Conservation (phyloP, 75 land plant genomes). For the Picea glauca region DNA sequence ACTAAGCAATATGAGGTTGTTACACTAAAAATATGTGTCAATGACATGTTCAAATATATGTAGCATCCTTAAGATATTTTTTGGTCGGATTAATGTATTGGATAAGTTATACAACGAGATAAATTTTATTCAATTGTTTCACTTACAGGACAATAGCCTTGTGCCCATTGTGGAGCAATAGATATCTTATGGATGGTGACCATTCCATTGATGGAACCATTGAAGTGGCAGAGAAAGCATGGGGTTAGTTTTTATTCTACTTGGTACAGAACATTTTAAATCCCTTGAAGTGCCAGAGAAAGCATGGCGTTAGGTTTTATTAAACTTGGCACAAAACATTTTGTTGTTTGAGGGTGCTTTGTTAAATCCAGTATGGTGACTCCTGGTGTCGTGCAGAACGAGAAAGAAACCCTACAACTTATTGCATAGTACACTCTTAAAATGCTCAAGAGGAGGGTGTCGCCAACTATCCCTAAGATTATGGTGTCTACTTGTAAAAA, state of each 20-base stretch:
- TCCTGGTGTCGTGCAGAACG: conserved; percentile 67
- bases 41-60: neutral
- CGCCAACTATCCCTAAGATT: conserved; percentile 90
- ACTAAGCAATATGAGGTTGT: neutral
- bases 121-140: neutral
- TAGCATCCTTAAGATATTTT: neutral
- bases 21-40: neutral
- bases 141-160: conserved; percentile 65
- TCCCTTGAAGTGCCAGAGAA: too few species aligned
- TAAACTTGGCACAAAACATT: conserved; percentile 38
- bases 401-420: conserved; percentile 64
- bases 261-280: conserved; percentile 17
- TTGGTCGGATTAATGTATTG: neutral
- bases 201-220: conserved; percentile 75
- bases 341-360: conserved; percentile 75
- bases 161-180: conserved; percentile 88
- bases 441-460: conserved; percentile 67
- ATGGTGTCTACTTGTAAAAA: conserved; percentile 44
- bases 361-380: conserved; percentile 90
- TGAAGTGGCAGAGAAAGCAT: conserved; percentile 77
- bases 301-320: too few species aligned
- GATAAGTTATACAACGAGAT: neutral
- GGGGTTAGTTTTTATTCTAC: conserved; percentile 80
- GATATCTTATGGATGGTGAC: conserved; percentile 74
- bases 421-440: conserved; percentile 71